A percentile compares a stretch with the other conserved stretches of the same genome.
phyloP scores from a whole-genome alignment of 1,139 yeast genomes.

The Williopsis jadinii region DNA sequence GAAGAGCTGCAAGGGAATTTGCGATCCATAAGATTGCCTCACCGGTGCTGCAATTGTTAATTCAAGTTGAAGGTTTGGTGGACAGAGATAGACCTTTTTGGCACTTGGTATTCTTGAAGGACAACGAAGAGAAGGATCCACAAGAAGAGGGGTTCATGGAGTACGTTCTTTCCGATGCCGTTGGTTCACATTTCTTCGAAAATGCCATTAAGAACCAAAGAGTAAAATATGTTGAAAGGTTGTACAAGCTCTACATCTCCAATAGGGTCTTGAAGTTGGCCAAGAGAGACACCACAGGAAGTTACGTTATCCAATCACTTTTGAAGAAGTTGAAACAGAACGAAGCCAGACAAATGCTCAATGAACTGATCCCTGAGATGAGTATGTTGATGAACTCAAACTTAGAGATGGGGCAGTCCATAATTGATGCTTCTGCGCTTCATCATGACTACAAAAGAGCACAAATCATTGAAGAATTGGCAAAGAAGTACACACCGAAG shows the following conservation, averaged over 20 bases:
- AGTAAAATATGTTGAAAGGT: constrained; percentile 58
- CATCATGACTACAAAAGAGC: constrained; percentile 56
- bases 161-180: constrained; percentile 75
- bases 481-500: constrained; percentile 52
- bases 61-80: constrained; percentile 77
- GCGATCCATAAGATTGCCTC: constrained; percentile 80
- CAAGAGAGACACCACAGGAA: constrained; percentile 74
- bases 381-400: constrained; percentile 57
- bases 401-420: constrained; percentile 60
- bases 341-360: constrained; percentile 57
- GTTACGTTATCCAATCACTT: constrained; percentile 70
- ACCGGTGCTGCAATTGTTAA: constrained; percentile 75
- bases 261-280: constrained; percentile 67
- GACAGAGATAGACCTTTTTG: constrained; percentile 65
- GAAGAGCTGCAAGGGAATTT: constrained; percentile 52
- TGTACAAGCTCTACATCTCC: constrained; percentile 66
- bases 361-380: constrained; percentile 62
- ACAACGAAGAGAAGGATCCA: constrained; percentile 41
- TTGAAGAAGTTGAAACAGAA: constrained; percentile 55
- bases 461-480: constrained; percentile 56
- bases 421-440: constrained; percentile 60
- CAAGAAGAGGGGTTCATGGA: constrained; percentile 81
- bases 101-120: constrained; percentile 39
- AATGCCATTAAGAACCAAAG: constrained; percentile 62
- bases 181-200: constrained; percentile 88